Conservation (phyloP, 768 basidiomycete genomes). For the Auricularia heimuer region DNA sequence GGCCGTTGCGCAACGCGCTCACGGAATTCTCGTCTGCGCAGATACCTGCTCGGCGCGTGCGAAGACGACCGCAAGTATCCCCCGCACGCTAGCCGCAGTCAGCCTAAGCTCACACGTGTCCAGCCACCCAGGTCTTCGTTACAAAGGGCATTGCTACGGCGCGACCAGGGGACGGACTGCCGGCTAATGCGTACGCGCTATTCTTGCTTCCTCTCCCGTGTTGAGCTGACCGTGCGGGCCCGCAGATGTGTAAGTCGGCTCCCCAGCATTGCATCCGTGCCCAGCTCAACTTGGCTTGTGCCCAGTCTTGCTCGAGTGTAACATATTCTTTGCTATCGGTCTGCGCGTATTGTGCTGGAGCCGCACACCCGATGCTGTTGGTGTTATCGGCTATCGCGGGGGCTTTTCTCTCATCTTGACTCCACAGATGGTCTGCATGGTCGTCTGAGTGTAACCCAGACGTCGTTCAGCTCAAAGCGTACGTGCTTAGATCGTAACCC, state of each 20-base stretch:
- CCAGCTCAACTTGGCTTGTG: not conserved
- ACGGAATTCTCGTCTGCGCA: not conserved
- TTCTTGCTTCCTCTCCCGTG: not conserved
- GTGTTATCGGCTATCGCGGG: not conserved
- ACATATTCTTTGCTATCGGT: not conserved
- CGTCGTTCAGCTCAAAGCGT: not conserved
- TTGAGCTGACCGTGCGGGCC: not conserved
- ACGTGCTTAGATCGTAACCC: not conserved
- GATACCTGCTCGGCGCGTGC: not conserved
- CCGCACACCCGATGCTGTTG: not conserved
- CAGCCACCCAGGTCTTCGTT: not conserved
- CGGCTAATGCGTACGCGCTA: not conserved
- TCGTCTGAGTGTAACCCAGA: not conserved
- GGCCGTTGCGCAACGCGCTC: not conserved
- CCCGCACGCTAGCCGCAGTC: not conserved
- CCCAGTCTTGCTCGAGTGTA: not conserved
- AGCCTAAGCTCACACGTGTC: not conserved
- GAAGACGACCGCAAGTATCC: not conserved
- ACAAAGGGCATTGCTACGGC: not conserved
- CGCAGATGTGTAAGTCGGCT: not conserved
- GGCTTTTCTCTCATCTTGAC: not conserved
- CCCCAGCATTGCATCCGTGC: not conserved
- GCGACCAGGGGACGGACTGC: not conserved
- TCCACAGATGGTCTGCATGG: not conserved
- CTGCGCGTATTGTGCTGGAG: not conserved